Base-by-base conservation (phyloP, 192 early-diverging fungal genomes). In the Dissophora ornata region DNA sequence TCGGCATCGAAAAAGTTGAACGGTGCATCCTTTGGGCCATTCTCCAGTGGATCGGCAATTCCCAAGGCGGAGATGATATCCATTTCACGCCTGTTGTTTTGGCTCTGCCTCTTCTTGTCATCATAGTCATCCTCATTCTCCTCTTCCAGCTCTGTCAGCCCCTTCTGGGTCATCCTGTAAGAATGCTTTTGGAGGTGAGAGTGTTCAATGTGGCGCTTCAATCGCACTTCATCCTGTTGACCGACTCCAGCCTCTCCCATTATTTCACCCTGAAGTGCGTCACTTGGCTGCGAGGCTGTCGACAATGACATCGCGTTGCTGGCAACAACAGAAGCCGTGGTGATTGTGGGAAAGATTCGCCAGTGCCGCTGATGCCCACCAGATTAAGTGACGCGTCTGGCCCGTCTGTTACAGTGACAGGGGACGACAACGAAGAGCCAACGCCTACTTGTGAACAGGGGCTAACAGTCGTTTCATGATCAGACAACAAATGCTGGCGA, bases 41-140 rank as follows among this genome's bases (percentile, higher is more conserved):
- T 49, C 1, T 52, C 41, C 7, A 62, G 57, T 9, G 25, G 9
- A 16, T 66, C 71, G 1, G 56, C 50, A 24, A 74, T 74, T 4
- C 62, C 56, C 22, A 74, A 32, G 4, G 71, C 71, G 0, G 71
- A 41, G 9, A 74, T 74, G 18, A 74, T 32, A 26, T 74, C 62
- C 49, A 74, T 65, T 18, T 74, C 58, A 24, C 32, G 26, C 15
- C 51, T 44, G 21, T 66, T 56, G 16, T 24, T 54, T 13, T 19
- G 15, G 3, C 24, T 21, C 2, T 6, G 28, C 7, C 21, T 1
- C 25, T 60, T 57, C 7, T 46, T 34, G 12, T 46, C 49, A 0
- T 18, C 10, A 25, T 61, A 47, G 38, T 50, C 40, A n/a, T 56
- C 56, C 19, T 60, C 57, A 18, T 41, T 28, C 44, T 36, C 46